phyloP scores from a whole-genome alignment of 2,329 filamentous ascomycete genomes.

The Colletotrichum costaricense region DNA sequence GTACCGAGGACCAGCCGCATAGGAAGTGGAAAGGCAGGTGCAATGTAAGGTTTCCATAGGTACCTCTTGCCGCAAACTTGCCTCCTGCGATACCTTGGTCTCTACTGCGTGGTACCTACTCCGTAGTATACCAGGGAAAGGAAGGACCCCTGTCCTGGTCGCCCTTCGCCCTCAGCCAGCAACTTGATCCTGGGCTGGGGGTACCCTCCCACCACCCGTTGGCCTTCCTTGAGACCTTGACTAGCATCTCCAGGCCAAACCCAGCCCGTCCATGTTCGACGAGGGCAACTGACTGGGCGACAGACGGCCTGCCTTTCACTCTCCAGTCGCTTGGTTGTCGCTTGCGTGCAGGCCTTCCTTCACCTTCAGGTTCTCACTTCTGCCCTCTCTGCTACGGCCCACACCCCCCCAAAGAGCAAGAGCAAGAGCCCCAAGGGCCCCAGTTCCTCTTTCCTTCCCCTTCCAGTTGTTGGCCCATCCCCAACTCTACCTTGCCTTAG shows the following conservation, averaged over 20 bases:
- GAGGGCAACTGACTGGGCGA: constrained; percentile 11
- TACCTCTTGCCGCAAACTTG: neutral
- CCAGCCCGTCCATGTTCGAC: constrained; percentile 29
- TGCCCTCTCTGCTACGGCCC: neutral
- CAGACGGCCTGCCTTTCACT: neutral
- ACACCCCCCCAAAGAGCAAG: neutral
- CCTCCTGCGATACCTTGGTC: neutral
- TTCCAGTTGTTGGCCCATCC: neutral
- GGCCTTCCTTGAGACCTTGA: constrained; percentile 15
- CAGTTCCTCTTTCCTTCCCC: neutral
- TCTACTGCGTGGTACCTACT: neutral
- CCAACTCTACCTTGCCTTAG: neutral
- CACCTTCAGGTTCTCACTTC: neutral
- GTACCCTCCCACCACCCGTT: constrained; percentile 24
- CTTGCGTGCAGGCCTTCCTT: constrained; percentile 14
- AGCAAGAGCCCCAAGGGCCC: neutral
- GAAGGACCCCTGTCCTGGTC: constrained; percentile 32
- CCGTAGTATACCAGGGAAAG: constrained; percentile 14
- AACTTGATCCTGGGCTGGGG: constrained; percentile 12
- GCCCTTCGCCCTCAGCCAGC: constrained; percentile 24
- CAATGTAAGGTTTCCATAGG: neutral
- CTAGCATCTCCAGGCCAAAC: constrained; percentile 31
- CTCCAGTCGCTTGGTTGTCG: constrained; percentile 12
- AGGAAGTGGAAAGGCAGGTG: neutral
- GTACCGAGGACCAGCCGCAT: neutral